phyloP scores from a whole-genome alignment of 1,284 basidiomycete genomes.

The Ganoderma multipileum region DNA sequence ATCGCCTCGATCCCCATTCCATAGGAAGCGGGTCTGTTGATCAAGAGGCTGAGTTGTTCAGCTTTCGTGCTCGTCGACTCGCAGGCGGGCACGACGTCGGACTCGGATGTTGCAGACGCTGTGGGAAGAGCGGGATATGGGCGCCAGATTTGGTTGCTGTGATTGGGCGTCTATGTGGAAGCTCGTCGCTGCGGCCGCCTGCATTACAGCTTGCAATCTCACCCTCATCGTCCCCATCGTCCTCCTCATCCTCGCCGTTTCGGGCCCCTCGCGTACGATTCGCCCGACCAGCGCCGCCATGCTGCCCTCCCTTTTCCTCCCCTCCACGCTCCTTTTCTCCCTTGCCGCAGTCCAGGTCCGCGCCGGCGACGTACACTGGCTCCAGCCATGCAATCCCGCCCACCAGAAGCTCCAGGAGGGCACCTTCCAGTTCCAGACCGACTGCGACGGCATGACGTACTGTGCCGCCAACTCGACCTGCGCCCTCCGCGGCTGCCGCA shows the following conservation, averaged over 20 bases:
- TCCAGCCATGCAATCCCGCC: constrained; percentile 55
- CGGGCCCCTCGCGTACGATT: background rate
- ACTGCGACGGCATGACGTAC: constrained; percentile 77
- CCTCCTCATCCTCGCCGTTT: background rate
- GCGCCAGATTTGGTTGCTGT: constrained; percentile 2
- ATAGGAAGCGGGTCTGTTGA: too few species aligned
- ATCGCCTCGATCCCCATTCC: too few species aligned
- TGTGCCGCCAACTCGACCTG: constrained; percentile 69
- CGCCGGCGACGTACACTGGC: constrained; percentile 53
- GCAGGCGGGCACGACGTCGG: background rate
- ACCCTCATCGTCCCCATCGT: background rate
- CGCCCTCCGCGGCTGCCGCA: constrained; percentile 71
- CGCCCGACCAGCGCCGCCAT: constrained; percentile 8
- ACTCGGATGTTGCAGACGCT: too few species aligned
- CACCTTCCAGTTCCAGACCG: constrained; percentile 79
- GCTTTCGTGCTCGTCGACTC: background rate
- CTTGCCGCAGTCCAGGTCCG: constrained; percentile 41
- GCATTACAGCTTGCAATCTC: background rate
- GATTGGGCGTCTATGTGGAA: background rate
- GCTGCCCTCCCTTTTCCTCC: constrained; percentile 39
- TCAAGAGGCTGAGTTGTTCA: background rate
- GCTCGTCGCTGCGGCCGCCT: background rate
- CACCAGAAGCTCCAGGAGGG: constrained; percentile 75
- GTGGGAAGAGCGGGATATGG: background rate
- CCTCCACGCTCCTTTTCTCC: constrained; percentile 50